These are phyloP conservation scores for Trichoderma reesei DNA, from an alignment of 495 filamentous ascomycete genomes.

Conservation along the genomic window DNA sequence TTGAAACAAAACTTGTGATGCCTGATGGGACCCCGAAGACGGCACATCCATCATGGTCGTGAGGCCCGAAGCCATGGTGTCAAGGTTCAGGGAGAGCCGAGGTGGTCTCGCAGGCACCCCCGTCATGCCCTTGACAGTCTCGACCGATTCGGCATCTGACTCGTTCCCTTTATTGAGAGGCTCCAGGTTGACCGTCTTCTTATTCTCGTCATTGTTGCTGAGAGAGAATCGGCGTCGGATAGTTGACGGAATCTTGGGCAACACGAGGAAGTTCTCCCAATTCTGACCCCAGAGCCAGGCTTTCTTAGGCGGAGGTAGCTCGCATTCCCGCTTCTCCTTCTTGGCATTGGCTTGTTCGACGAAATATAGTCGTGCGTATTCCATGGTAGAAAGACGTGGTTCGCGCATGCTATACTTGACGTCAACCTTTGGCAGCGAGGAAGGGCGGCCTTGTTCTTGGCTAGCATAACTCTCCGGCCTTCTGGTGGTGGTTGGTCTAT, in stretches of 20 bases:
- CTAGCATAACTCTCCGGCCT: not conserved
- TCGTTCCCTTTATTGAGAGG: not conserved
- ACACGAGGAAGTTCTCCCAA: slow-evolving; percentile 7
- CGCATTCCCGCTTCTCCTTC: slow-evolving; percentile 2
- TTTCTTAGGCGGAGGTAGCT: slow-evolving; percentile 8
- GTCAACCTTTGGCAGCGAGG: not conserved
- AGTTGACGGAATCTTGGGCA: not conserved
- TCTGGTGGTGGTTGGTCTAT: not conserved
- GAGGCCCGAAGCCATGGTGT: not conserved
- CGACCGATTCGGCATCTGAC: not conserved
- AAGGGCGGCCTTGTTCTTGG: not conserved
- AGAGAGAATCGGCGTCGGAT: slow-evolving; percentile 1
- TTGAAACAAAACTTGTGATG: not conserved
- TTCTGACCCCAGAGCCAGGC: slow-evolving; percentile 4
- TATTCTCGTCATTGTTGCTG: not conserved
- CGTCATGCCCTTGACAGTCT: not conserved
- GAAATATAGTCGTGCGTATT: slow-evolving; percentile 3
- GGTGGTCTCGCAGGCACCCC: not conserved
- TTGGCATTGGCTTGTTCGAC: slow-evolving; percentile 1
- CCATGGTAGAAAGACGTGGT: slow-evolving; percentile 6
- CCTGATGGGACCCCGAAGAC: not conserved
- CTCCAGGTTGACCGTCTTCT: not conserved
- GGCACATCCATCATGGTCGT: not conserved
- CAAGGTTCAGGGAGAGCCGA: slow-evolving; percentile 7
- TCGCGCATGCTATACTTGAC: slow-evolving; percentile 7